Conservation (phyloP, 2,329 filamentous ascomycete species). For the Delphinella strobiligena region DNA sequence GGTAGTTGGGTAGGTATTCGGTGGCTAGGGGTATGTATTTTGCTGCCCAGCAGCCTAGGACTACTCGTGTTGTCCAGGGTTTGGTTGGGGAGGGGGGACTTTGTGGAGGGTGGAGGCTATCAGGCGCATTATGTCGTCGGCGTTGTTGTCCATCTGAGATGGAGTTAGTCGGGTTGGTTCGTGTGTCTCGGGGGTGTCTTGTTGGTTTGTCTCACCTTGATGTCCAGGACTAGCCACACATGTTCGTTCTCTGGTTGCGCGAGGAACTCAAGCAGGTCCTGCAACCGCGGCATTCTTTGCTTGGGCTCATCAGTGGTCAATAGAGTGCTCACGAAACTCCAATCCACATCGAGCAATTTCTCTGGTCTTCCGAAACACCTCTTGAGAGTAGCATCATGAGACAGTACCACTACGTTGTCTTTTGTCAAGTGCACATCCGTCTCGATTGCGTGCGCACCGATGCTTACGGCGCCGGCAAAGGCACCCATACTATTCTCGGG, state of each 20-base stretch:
- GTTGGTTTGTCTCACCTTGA: conserved; percentile 63
- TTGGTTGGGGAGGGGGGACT: conserved; percentile 32
- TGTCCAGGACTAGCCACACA: conserved; percentile 75
- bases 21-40: conserved; percentile 55
- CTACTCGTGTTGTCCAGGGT: conserved; percentile 61
- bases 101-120: conserved; percentile 52
- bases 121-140: conserved; percentile 56
- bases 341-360: conserved; percentile 64
- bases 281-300: conserved; percentile 59
- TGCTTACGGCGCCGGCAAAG: conserved; percentile 60
- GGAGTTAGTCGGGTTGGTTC: no score
- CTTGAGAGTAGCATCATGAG: conserved; percentile 57
- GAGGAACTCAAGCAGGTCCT: conserved; percentile 64
- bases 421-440: conserved; percentile 75
- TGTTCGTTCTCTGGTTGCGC: conserved; percentile 50
- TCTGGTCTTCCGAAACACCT: conserved; percentile 69
- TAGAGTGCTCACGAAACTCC: conserved; percentile 58
- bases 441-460: conserved; percentile 71
- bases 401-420: conserved; percentile 71
- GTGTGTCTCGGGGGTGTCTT: no score
- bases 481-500: conserved; percentile 81
- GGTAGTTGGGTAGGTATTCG: conserved; percentile 49
- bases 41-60: conserved; percentile 75
- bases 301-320: conserved; percentile 56
- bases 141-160: conserved; percentile 53